These are phyloP conservation scores for Corrigiola litoralis DNA, from an alignment of 179 eudicot species.

Conservation along the genomic window DNA sequence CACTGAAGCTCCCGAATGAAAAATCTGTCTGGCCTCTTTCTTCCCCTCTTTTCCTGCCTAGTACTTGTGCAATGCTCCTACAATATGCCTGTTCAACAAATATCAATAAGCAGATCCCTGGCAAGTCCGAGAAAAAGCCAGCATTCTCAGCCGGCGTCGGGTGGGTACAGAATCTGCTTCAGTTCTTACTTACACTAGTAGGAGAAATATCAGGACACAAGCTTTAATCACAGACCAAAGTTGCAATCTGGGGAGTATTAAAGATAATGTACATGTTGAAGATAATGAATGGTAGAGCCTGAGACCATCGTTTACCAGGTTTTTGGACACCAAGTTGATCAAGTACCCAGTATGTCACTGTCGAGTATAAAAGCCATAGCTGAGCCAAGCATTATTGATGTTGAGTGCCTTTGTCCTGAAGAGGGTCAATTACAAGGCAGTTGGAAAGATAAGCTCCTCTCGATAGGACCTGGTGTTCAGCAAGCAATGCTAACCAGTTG, in stretches of 20 bases:
- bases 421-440: slow-evolving; percentile 4
- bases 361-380: neutral
- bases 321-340: slow-evolving; percentile 8
- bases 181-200: slow-evolving; percentile 28
- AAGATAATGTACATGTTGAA: slow-evolving; percentile 23
- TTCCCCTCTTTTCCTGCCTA: slow-evolving; percentile 17
- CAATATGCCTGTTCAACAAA: slow-evolving; percentile 7
- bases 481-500: slow-evolving; percentile 44
- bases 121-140: slow-evolving; percentile 18
- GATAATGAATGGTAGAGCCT: slow-evolving; percentile 11
- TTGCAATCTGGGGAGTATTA: neutral
- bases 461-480: slow-evolving; percentile 19
- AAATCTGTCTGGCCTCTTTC: slow-evolving; percentile 53
- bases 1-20: slow-evolving; percentile 49
- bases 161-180: slow-evolving; percentile 62
- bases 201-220: slow-evolving; percentile 9
- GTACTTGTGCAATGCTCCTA: slow-evolving; percentile 16
- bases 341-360: slow-evolving; percentile 5
- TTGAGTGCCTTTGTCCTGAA: slow-evolving; percentile 22
- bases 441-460: slow-evolving; percentile 23
- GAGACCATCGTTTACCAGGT: slow-evolving; percentile 13
- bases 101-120: slow-evolving; percentile 16
- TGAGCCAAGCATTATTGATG: slow-evolving; percentile 18
- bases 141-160: slow-evolving; percentile 54
- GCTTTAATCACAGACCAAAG: neutral